Base-by-base conservation (phyloP, 2,329 filamentous ascomycete species). In the Graphiopsis chlorocephala region DNA sequence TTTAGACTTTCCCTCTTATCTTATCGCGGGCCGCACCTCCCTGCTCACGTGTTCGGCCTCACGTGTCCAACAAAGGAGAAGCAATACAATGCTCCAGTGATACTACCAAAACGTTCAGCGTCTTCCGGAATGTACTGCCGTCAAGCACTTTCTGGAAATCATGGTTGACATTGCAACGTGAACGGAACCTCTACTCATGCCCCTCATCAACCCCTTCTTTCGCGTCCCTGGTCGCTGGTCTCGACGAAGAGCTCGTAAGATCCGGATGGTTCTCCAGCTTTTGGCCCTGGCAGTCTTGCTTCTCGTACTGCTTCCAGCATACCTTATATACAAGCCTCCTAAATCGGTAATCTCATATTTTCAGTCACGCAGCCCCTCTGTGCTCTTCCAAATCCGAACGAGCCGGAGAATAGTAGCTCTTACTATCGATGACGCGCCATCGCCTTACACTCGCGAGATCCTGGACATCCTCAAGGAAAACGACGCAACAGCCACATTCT, bases 351-450 rank as follows among this genome's bases (percentile, higher is more conserved):
- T 96, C 74, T 79, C 81, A 64, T 89, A 90, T 79, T 86, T 96
- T 65, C 85, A 88, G 72, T 80, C 79, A 69, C 86, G 85, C 67
- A 93, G 90, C 84, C 91, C 91, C 1, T 88, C 93, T 71, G 90
- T 96, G 3, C 82, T 96, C 15, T 96, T 90, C 83, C 88, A 91
- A 69, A 83, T 90, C 29, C 76, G 80, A 0, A 83, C 84, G 1
- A 71, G 78, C 10, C 79, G 85, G 56, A 91, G 89, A 72, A 78
- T 94, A 28, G 83, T 97, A 20, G 93, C 91, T 0, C 82, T 97
- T 45, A 96, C 92, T 1, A 89, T 97, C 72, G 93, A 97, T 79
- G 93, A 97, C 78, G 90, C 88, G 29, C 93, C 93, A 0, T 93
- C 90, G 1, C 78, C 84, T 50, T 83, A 91, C 75, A 96, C 93